Conservation (phyloP, 352 stramenopile genomes). For the Phytophthora parvispora region DNA sequence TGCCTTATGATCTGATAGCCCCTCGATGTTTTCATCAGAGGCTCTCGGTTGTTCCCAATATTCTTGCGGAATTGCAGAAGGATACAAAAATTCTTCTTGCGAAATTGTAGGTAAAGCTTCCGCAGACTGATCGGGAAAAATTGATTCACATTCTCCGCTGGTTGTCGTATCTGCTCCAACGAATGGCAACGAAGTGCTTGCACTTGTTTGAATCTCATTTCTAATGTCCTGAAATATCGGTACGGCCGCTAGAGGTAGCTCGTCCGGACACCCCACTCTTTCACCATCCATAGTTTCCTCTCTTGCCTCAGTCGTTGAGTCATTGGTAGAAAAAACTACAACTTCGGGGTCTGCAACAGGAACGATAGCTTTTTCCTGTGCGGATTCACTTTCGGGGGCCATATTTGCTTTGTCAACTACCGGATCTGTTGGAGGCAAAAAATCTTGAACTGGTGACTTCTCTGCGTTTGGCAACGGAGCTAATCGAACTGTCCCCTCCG, state of each 20-base stretch:
- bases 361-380: background rate
- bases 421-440: conserved; percentile 8
- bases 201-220: background rate
- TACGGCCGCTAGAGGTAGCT: background rate
- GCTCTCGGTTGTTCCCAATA: conserved; percentile 26
- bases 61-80: conserved; percentile 3
- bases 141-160: background rate
- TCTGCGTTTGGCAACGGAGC: conserved; percentile 4
- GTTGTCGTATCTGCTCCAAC: background rate
- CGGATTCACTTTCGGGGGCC: background rate
- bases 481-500: conserved; percentile 8
- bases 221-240: conserved; percentile 1
- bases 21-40: background rate
- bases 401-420: background rate
- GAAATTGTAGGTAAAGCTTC: background rate
- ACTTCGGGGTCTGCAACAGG: conserved; percentile 20
- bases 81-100: background rate
- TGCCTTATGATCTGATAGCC: background rate
- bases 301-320: background rate
- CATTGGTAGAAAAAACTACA: conserved; percentile 14
- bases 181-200: background rate
- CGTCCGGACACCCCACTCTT: background rate
- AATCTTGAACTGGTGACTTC: conserved; percentile 17
- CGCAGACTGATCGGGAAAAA: background rate
- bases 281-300: background rate